These are phyloP conservation scores for Zygotorulaspora chibaensis DNA, from an alignment of 805 yeast species.

Conservation along the genomic window DNA sequence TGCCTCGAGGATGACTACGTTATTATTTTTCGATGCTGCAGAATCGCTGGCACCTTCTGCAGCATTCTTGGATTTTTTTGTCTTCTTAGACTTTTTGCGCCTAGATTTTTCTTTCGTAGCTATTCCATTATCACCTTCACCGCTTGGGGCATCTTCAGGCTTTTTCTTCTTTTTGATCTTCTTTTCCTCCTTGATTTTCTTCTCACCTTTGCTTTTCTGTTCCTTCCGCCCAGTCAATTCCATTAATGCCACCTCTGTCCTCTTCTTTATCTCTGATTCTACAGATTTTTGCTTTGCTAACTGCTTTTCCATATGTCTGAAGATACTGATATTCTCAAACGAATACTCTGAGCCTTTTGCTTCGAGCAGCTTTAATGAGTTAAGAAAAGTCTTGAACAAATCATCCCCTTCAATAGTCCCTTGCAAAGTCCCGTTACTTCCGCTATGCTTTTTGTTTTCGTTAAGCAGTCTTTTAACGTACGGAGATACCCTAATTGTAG, in stretches of 20 bases:
- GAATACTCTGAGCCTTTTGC: slow-evolving; percentile 21
- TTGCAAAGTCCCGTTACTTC: slow-evolving; percentile 16
- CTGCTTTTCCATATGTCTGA: slow-evolving; percentile 29
- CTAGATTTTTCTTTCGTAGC: slow-evolving; percentile 4
- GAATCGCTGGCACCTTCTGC: slow-evolving; percentile 2
- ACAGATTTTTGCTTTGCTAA: slow-evolving; percentile 20
- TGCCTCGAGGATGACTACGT: slow-evolving; percentile 31
- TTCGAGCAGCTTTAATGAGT: slow-evolving; percentile 24
- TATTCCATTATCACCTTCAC: slow-evolving; percentile 5
- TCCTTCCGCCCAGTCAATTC: slow-evolving; percentile 27
- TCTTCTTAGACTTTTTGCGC: slow-evolving; percentile 10
- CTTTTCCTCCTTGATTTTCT: slow-evolving; percentile 5
- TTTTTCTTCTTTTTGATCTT: slow-evolving; percentile 7
- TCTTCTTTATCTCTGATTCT: slow-evolving; percentile 18
- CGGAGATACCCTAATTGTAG: slow-evolving; percentile 21
- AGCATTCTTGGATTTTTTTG: slow-evolving; percentile 10
- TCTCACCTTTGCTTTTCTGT: slow-evolving; percentile 15
- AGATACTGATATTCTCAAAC: slow-evolving; percentile 26
- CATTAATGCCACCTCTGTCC: slow-evolving; percentile 24
- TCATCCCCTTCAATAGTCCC: slow-evolving; percentile 34
- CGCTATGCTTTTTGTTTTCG: slow-evolving; percentile 12
- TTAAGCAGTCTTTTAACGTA: slow-evolving; percentile 19
- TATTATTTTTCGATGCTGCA: slow-evolving; percentile 16
- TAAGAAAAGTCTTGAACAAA: slow-evolving; percentile 31
- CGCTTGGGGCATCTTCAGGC: slow-evolving; percentile 4